Evolutionary conservation across 2,329 filamentous ascomycete genomes (phyloP), one percentile per base, ranked within the genome.

Genomic region (Elsinoe batatas): DNA sequence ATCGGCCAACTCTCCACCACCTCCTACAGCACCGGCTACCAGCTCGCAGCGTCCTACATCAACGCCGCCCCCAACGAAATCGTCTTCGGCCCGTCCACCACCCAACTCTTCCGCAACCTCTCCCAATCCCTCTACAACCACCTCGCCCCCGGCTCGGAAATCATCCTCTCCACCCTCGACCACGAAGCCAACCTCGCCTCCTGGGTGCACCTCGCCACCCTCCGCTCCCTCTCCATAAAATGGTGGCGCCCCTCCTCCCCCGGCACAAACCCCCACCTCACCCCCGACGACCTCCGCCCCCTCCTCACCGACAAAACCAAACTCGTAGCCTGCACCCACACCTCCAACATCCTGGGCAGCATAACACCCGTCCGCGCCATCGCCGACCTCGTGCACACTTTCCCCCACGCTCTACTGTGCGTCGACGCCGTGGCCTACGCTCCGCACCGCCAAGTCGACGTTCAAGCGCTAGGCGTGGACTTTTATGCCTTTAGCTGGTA

Each of bases 401-500:
- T 74, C 20, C 79, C 78, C 0, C 72, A 76, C 0, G 80, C 84
- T 1, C 67, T 89, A 1, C 71, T 91, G 1, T 83, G 79, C 60
- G 85, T 91, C 5, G 88, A 91, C 68, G 87, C 82, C 1, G 87
- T 91, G 0, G 84, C 85, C 3, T 88, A 82, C 63, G 86, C 87
- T 0, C 87, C 87, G 0, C 87, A 91, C 67, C 76, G 85, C 3
- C 73, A 73, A 6, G 70, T 91, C 10, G 83, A 91, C 65, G 83
- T 91, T 3, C 75, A 79, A 60, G 80, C 72, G 0, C 73, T 88
- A 0, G 85, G 78, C 1, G 83, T 85, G 0, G 87, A 91, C 65
- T 83, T 90, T 61, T 91, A 91, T 67, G 64, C 76, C n/a, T 88
- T 91, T 65, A 83, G 78, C 0, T 91, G 86, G 87, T 91, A 91